Evolutionary conservation across 2,329 filamentous ascomycete species (phyloP), one percentile per base, ranked within the genome.

Genomic region (Coleophoma crateriformis): DNA sequence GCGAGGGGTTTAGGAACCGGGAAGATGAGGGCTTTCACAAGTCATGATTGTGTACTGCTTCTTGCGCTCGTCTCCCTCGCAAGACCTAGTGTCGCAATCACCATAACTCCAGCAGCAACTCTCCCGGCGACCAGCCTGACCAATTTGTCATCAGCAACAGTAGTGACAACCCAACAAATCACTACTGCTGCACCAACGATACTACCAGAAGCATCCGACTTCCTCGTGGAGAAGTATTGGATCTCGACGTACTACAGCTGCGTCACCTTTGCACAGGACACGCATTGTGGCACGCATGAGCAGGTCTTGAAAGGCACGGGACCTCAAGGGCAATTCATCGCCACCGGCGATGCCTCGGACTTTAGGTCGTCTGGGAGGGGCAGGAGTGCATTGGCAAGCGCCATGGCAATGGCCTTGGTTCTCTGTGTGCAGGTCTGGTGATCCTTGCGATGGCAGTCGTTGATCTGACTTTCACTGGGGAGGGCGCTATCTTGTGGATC

Each of bases 241-340:
- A 44, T 44, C n/a, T 44, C 41, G 22, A 44, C 41, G 15, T 44
- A 44, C 27, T 44, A 44, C 27, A 32, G 20, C 15, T 44, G 41
- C 27, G 27, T 32, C 27, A 44, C 41, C 15, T 14, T 27, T 33
- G 4, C 15, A 11, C 15, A 22, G 41, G 7, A 27, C 15, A 15
- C n/a, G 19, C 41, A 44, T n/a, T 44, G 41, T 17, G 41, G 41
- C 12, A 44, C 41, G 7, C 41, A 44, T 33, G 41, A 44, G 12
- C 12, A 44, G 41, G 27, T 44, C 15, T 27, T 44, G 8, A 22
- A 44, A 10, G 41, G 41, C 19, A 44, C 41, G 22, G 41, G 41
- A 12, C 41, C 41, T 5, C 10, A 33, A 12, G 41, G 41, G 6
- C 12, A 44, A 27, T 14, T 5, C 20, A 32, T 44, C 15, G 19